Evolutionary conservation across 2,329 filamentous ascomycete species (phyloP).

Genomic region (Clarireedia monteithiana): DNA sequence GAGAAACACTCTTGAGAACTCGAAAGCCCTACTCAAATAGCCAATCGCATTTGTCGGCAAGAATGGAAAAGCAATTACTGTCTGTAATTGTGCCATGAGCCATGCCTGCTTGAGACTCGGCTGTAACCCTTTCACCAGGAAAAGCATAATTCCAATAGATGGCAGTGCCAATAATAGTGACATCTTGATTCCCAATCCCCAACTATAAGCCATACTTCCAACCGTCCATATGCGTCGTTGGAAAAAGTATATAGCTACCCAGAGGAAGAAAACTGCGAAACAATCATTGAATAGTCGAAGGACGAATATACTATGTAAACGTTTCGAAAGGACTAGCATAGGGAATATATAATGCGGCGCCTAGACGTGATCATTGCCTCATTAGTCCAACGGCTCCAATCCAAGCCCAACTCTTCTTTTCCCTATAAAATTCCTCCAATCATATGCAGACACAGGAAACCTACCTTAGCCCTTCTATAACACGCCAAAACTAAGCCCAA

Average conservation of each 20-base stretch:
- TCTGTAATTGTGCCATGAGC: slow-evolving; percentile 71
- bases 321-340: slow-evolving; percentile 80
- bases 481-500: slow-evolving; percentile 72
- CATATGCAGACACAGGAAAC: background rate
- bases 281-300: slow-evolving; percentile 95
- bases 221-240: slow-evolving; percentile 68
- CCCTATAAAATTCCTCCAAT: background rate
- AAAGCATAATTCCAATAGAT: slow-evolving; percentile 67
- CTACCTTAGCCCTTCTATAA: slow-evolving; percentile 68
- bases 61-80: slow-evolving; percentile 62
- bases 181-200: slow-evolving; percentile 93
- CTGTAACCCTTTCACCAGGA: slow-evolving; percentile 62
- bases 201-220: slow-evolving; percentile 65
- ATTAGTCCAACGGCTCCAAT: background rate
- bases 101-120: slow-evolving; percentile 59
- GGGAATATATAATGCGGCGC: slow-evolving; percentile 82
- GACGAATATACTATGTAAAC: slow-evolving; percentile 88
- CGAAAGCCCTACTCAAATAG: slow-evolving; percentile 79
- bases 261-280: slow-evolving; percentile 77
- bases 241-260: slow-evolving; percentile 69
- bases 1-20: slow-evolving; percentile 83
- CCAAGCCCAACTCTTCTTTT: too few species aligned
- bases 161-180: slow-evolving; percentile 76
- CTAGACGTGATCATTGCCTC: slow-evolving; percentile 33
- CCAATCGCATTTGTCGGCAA: slow-evolving; percentile 53